phyloP scores from a whole-genome alignment of 1,284 basidiomycete genomes.

The Abortiporus biennis region DNA sequence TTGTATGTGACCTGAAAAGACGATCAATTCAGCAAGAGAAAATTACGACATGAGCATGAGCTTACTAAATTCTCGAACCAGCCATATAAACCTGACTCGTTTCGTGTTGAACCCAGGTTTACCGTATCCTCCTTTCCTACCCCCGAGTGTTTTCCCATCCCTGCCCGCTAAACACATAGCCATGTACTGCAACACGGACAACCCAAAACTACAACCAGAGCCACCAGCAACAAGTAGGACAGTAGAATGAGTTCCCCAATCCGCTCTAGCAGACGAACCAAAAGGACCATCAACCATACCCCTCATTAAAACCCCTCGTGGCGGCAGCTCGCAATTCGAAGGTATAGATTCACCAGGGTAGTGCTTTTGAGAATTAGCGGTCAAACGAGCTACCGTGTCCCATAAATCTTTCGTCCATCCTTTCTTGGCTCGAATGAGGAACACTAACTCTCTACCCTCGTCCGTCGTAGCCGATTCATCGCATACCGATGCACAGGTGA shows the following conservation, averaged over 20 bases:
- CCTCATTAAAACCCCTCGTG: constrained; percentile 52
- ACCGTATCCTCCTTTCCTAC: constrained; percentile 36
- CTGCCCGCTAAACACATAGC: constrained; percentile 57
- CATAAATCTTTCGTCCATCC: constrained; percentile 78
- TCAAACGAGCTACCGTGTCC: constrained; percentile 41
- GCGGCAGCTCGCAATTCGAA: constrained; percentile 26
- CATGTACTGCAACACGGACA: constrained; percentile 68
- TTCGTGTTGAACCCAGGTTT: constrained; percentile 40
- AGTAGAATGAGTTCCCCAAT: constrained; percentile 62
- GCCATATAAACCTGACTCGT: constrained; percentile 79
- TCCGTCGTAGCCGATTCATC: constrained; percentile 41
- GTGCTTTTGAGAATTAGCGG: constrained; percentile 23
- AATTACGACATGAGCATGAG: constrained; percentile 13
- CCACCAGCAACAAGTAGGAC: constrained; percentile 75
- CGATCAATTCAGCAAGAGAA: neutral
- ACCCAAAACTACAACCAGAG: constrained; percentile 74
- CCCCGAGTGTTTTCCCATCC: constrained; percentile 40
- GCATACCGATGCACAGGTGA: constrained; percentile 71
- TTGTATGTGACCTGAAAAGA: constrained; percentile 62
- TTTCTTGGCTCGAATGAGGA: constrained; percentile 71
- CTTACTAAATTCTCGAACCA: constrained; percentile 76
- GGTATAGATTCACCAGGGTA: constrained; percentile 29
- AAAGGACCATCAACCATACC: constrained; percentile 75
- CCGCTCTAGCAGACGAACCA: constrained; percentile 64
- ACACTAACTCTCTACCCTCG: constrained; percentile 54